phyloP scores from a whole-genome alignment of 805 yeast genomes.

The Zygoascus tannicola region DNA sequence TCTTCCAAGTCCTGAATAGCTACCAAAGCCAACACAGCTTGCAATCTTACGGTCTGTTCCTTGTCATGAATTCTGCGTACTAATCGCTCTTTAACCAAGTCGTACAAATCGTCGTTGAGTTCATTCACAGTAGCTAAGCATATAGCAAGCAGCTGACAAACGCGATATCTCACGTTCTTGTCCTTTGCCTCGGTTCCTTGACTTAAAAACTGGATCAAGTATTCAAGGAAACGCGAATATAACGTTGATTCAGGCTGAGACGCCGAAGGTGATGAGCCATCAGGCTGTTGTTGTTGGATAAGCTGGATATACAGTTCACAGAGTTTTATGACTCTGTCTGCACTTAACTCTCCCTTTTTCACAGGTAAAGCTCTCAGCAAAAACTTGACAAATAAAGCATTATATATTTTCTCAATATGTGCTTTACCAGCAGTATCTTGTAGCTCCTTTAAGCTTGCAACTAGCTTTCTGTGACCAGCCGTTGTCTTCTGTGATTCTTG shows the following conservation, averaged over 20 bases:
- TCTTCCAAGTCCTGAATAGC: slow-evolving; percentile 56
- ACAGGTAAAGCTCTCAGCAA: slow-evolving; percentile 57
- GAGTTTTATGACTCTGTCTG: slow-evolving; percentile 68
- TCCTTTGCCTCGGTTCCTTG: slow-evolving; percentile 72
- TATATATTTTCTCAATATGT: slow-evolving; percentile 50
- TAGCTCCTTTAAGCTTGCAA: slow-evolving; percentile 46
- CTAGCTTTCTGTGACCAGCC: slow-evolving; percentile 70
- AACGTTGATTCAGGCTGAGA: slow-evolving; percentile 34
- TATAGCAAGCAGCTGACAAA: slow-evolving; percentile 64
- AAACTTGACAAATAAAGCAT: slow-evolving; percentile 47
- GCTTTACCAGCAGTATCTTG: slow-evolving; percentile 46
- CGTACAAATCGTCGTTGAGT: slow-evolving; percentile 56
- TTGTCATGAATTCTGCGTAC: slow-evolving; percentile 29
- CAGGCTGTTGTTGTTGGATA: slow-evolving; percentile 21
- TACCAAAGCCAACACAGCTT: slow-evolving; percentile 72
- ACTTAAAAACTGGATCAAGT: slow-evolving; percentile 55
- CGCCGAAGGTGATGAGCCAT: slow-evolving; percentile 27
- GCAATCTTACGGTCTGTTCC: slow-evolving; percentile 71
- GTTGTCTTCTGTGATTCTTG: slow-evolving; percentile 69
- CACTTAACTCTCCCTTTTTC: slow-evolving; percentile 60
- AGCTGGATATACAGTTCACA: slow-evolving; percentile 43
- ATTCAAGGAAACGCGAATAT: slow-evolving; percentile 42
- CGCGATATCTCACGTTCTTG: slow-evolving; percentile 69
- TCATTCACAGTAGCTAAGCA: slow-evolving; percentile 65
- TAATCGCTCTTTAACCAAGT: slow-evolving; percentile 2